phyloP scores from a whole-genome alignment of 495 filamentous ascomycete species.

The Podospora sp. region DNA sequence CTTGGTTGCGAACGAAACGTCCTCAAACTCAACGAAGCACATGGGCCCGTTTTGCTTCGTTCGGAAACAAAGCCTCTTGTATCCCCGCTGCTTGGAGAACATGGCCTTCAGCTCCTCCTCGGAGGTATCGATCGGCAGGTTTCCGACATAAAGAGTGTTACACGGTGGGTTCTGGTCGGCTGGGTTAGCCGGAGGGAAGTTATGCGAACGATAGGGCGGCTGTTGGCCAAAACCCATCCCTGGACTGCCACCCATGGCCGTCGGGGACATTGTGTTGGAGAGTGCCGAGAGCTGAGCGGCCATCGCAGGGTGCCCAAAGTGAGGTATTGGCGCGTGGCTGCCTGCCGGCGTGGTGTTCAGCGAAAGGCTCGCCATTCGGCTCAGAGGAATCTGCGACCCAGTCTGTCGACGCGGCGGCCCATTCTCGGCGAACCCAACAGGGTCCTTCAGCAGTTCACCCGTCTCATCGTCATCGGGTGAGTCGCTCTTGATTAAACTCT shows the following conservation, averaged over 20 bases:
- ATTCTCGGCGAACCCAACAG: constrained; percentile 80
- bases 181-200: constrained; percentile 87
- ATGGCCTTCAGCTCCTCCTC: constrained; percentile 96
- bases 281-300: constrained; percentile 45
- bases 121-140: constrained; percentile 89
- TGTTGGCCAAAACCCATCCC: constrained; percentile 54
- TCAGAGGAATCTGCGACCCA: constrained; percentile 71
- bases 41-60: constrained; percentile 98
- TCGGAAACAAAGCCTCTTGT: constrained; percentile 95
- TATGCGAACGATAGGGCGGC: constrained; percentile 63
- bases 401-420: constrained; percentile 70
- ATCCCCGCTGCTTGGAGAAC: constrained; percentile 92
- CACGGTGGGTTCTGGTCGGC: constrained; percentile 97
- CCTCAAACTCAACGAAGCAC: constrained; percentile 99
- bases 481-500: constrained; percentile 84
- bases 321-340: constrained; percentile 55
- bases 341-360: constrained; percentile 62
- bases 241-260: constrained; percentile 41
- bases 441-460: constrained; percentile 78
- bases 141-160: constrained; percentile 97
- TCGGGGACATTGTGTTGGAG: constrained; percentile 62
- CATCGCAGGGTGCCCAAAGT: constrained; percentile 49
- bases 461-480: constrained; percentile 79
- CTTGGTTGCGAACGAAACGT: constrained; percentile 91
- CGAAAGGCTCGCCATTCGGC: constrained; percentile 70